Conservation (phyloP, 2,329 filamentous ascomycete species). For the Lachnellula hyalina region DNA sequence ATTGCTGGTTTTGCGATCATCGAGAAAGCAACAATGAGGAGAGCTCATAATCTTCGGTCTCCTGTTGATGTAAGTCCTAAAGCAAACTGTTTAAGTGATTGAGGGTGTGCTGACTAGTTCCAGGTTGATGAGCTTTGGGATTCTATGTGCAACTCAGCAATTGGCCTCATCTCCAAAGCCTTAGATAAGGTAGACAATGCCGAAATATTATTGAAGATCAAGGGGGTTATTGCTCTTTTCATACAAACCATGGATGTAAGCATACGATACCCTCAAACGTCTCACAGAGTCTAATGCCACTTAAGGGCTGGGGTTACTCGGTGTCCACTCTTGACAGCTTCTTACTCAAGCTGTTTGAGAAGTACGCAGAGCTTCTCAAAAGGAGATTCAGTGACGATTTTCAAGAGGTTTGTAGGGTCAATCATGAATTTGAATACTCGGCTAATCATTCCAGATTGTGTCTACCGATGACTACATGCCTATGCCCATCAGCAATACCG, state of each 20-base stretch:
- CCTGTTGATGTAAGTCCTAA: conserved; percentile 63
- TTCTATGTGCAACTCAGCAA: conserved; percentile 87
- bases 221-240: conserved; percentile 86
- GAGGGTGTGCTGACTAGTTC: conserved; percentile 12
- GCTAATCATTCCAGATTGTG: conserved; percentile 47
- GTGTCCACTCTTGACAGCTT: conserved; percentile 77
- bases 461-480: conserved; percentile 99
- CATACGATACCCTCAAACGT: background rate
- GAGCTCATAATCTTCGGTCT: conserved; percentile 76
- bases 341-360: conserved; percentile 83
- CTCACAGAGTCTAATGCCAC: conserved; percentile 9
- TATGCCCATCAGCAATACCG: conserved; percentile 86
- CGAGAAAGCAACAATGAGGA: conserved; percentile 87
- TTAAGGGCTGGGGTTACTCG: conserved; percentile 81
- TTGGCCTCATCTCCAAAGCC: conserved; percentile 74
- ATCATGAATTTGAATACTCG: conserved; percentile 1
- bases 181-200: conserved; percentile 79
- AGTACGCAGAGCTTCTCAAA: conserved; percentile 89
- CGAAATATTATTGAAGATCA: conserved; percentile 88
- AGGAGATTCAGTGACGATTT: conserved; percentile 92
- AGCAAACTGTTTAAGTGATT: background rate
- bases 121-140: conserved; percentile 98
- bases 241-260: conserved; percentile 95
- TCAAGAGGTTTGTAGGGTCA: conserved; percentile 60
- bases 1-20: conserved; percentile 97